Evolutionary conservation across 352 stramenopile species (phyloP).

Genomic region (Halophytophthora batemanensis): DNA sequence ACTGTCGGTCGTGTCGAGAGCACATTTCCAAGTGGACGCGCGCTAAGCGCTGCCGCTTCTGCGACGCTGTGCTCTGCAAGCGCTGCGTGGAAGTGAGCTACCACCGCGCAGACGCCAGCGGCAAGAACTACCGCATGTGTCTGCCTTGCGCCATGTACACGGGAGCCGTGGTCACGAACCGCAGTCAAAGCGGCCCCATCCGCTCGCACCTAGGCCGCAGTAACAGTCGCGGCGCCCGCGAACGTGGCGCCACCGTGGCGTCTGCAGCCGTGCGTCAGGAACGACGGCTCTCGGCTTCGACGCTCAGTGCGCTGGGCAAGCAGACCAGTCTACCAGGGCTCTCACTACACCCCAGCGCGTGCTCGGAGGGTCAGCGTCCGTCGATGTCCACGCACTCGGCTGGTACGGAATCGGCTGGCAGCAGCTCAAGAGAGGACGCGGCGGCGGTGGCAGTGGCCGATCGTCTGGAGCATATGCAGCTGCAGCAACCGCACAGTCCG

Average conservation of each 20-base stretch:
- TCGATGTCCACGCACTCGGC: conserved; percentile 29
- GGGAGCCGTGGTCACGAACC: conserved; percentile 14
- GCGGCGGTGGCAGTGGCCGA: conserved; percentile 9
- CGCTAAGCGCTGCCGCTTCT: conserved; percentile 58
- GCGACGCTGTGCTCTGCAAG: conserved; percentile 61
- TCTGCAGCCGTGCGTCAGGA: background rate
- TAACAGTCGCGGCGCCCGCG: conserved; percentile 9
- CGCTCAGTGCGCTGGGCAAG: conserved; percentile 18
- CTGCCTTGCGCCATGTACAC: conserved; percentile 39
- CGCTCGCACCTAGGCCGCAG: conserved; percentile 4
- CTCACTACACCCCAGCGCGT: conserved; percentile 20
- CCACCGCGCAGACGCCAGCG: conserved; percentile 26
- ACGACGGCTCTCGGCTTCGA: conserved; percentile 13
- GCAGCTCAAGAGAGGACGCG: conserved; percentile 18
- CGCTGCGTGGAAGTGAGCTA: conserved; percentile 55
- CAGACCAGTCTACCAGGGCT: conserved; percentile 20
- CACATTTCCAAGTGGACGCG: conserved; percentile 64
- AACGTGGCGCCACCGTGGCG: conserved; percentile 11
- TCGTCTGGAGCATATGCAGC: conserved; percentile 15
- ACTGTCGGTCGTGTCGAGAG: conserved; percentile 51
- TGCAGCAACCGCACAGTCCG: conserved; percentile 13
- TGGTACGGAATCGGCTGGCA: conserved; percentile 34
- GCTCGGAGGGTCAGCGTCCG: conserved; percentile 15
- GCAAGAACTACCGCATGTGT: conserved; percentile 61
- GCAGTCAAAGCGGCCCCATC: conserved; percentile 12